A percentile compares a stretch with the other conserved stretches of the same genome.
phyloP scores from a whole-genome alignment of 768 basidiomycete species.

The Mycena maculata region DNA sequence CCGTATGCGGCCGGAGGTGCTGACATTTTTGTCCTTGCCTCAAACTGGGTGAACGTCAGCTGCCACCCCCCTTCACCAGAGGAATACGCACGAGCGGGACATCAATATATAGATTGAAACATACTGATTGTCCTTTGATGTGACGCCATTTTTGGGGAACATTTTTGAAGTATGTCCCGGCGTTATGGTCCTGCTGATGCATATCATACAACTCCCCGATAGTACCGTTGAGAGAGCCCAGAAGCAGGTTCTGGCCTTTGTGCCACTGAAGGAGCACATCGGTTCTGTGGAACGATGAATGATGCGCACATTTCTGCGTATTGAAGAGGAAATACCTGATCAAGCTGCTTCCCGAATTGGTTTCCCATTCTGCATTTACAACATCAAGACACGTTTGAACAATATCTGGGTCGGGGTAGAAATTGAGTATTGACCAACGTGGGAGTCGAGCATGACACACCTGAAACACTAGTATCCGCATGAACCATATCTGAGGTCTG shows the following conservation, averaged over 20 bases:
- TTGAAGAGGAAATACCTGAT: background rate
- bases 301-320: background rate
- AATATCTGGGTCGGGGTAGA: background rate
- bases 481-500: background rate
- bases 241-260: constrained; percentile 2
- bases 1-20: too few species aligned
- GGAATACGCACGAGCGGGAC: too few species aligned
- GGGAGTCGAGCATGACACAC: background rate
- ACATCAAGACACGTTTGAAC: background rate
- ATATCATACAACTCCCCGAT: constrained; percentile 3
- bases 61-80: too few species aligned
- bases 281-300: background rate
- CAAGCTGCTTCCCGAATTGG: background rate
- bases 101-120: constrained; percentile 10
- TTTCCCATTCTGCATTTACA: constrained; percentile 4
- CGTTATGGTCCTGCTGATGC: background rate
- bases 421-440: background rate
- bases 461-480: background rate
- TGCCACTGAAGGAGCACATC: constrained; percentile 17
- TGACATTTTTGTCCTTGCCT: background rate
- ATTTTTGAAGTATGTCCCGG: background rate
- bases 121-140: background rate
- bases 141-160: constrained; percentile 7
- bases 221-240: background rate
- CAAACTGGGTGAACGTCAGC: background rate